These are phyloP conservation scores for Quercus berberidifolia DNA, from an alignment of 306 rosid species.

Conservation along the genomic window DNA sequence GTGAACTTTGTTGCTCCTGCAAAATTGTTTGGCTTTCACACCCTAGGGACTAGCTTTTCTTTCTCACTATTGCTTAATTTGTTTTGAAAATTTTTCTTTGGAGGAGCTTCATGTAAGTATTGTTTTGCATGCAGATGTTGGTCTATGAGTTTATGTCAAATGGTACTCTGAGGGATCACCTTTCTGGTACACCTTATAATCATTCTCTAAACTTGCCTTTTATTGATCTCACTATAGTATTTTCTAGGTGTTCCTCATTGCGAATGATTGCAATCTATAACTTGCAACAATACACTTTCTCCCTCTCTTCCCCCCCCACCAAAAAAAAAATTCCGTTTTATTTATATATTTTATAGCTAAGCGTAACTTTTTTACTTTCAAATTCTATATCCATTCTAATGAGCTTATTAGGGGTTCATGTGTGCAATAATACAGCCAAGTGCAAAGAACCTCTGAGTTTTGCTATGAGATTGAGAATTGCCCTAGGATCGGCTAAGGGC, in stretches of 20 bases:
- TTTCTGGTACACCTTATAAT: conserved; percentile 53
- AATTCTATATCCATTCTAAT: not conserved
- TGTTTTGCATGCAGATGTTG: conserved; percentile 65
- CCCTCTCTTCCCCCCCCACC: too few species aligned
- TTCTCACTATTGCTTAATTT: conserved; percentile 13
- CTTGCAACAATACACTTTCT: too few species aligned
- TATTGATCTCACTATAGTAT: not conserved
- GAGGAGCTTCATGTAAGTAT: too few species aligned
- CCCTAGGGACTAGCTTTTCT: not conserved
- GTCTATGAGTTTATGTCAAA: conserved; percentile 89
- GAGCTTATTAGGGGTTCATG: not conserved
- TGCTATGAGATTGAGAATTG: conserved; percentile 54
- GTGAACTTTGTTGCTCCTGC: not conserved
- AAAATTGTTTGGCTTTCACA: not conserved
- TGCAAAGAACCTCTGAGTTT: conserved; percentile 41
- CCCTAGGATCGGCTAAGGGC: conserved; percentile 87
- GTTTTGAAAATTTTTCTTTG: not conserved
- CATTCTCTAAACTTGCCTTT: conserved; percentile 7
- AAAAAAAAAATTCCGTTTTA: too few species aligned
- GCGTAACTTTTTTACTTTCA: too few species aligned
- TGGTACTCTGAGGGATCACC: conserved; percentile 82
- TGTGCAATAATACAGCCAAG: conserved; percentile 45
- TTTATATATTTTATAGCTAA: too few species aligned
- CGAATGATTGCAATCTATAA: too few species aligned
- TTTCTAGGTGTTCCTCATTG: too few species aligned